Conservation (phyloP, 176 grass and related monocot genomes). For the Chloris gayana region DNA sequence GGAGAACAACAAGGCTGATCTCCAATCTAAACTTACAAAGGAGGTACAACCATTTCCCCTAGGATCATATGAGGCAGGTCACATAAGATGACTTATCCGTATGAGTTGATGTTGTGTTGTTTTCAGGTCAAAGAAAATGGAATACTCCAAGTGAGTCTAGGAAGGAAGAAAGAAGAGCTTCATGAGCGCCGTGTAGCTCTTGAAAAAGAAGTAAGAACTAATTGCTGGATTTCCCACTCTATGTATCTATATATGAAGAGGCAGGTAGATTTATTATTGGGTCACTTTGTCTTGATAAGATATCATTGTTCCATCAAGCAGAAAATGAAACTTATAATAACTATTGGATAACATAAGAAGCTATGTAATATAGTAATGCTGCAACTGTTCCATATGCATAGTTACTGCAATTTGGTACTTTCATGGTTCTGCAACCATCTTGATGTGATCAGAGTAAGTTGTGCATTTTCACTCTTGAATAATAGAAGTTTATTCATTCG, state of each 20-base stretch:
- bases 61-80: constrained; percentile 20
- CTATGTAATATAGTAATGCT: neutral
- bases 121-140: constrained; percentile 81
- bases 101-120: constrained; percentile 40
- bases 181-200: constrained; percentile 71
- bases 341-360: constrained; percentile 4
- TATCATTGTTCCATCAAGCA: neutral
- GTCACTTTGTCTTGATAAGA: constrained; percentile 13
- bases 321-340: constrained; percentile 19
- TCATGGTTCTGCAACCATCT: constrained; percentile 20
- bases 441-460: constrained; percentile 16
- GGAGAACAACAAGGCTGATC: constrained; percentile 72
- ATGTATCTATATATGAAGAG: constrained; percentile 19
- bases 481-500: constrained; percentile 32
- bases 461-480: constrained; percentile 31
- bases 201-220: constrained; percentile 84
- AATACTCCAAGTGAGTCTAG: constrained; percentile 65
- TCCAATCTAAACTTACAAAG: constrained; percentile 79
- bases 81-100: constrained; percentile 12
- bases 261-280: neutral
- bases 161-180: constrained; percentile 65
- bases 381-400: neutral
- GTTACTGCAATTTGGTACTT: constrained; percentile 2
- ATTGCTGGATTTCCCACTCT: constrained; percentile 30
- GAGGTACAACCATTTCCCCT: constrained; percentile 56